These are phyloP conservation scores for Agarophyton chilense DNA, from an alignment of 23 red algal genomes.

Conservation along the genomic window DNA sequence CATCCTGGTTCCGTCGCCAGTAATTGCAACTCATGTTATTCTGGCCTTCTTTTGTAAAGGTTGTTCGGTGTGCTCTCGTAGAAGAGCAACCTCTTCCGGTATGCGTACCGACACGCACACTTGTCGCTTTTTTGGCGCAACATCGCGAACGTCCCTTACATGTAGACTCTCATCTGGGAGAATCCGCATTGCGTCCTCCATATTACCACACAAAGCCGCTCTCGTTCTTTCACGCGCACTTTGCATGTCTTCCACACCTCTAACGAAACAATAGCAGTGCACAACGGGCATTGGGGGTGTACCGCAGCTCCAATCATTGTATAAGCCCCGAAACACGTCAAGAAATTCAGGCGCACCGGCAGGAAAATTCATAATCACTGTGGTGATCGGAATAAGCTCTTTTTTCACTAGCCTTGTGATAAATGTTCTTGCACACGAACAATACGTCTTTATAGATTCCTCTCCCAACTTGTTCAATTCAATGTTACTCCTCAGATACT, in stretches of 20 bases:
- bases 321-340: slow-evolving; percentile 76
- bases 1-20: too few species aligned
- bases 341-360: slow-evolving; percentile 81
- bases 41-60: slow-evolving; percentile 29
- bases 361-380: slow-evolving; percentile 93
- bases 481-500: slow-evolving; percentile 75
- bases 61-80: neutral
- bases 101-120: slow-evolving; percentile 82
- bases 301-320: slow-evolving; percentile 20
- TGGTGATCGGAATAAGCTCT: slow-evolving; percentile 55
- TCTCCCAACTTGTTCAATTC: slow-evolving; percentile 65
- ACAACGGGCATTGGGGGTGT: slow-evolving; percentile 63
- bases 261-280: slow-evolving; percentile 93
- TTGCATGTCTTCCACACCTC: slow-evolving; percentile 29
- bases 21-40: neutral
- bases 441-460: slow-evolving; percentile 45
- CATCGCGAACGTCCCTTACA: slow-evolving; percentile 74
- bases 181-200: neutral
- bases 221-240: slow-evolving; percentile 41
- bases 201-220: slow-evolving; percentile 22
- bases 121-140: slow-evolving; percentile 87
- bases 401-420: slow-evolving; percentile 43
- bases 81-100: slow-evolving; percentile 57
- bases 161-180: slow-evolving; percentile 33
- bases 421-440: slow-evolving; percentile 74